Conservation (phyloP, 2,329 filamentous ascomycete species). For the Fusarium poae region DNA sequence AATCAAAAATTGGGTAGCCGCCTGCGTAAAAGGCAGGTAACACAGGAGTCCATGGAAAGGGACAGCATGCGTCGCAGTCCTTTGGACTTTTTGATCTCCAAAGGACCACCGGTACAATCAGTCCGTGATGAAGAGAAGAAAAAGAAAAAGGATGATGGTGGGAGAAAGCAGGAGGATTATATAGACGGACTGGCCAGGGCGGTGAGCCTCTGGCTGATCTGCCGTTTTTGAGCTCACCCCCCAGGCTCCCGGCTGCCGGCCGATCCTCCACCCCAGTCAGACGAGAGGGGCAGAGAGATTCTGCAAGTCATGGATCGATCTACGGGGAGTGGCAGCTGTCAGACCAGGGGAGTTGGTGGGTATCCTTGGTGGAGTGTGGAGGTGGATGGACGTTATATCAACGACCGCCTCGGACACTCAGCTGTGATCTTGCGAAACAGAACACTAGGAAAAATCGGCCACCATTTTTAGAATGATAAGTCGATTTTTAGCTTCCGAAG, state of each 20-base stretch:
- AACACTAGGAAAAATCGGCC: slow-evolving; percentile 3
- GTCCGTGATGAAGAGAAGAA: not conserved
- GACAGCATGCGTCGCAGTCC: slow-evolving; percentile 23
- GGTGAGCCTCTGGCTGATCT: slow-evolving; percentile 34
- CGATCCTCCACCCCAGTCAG: not conserved
- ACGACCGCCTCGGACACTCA: slow-evolving; percentile 17
- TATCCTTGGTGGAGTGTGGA: slow-evolving; percentile 8
- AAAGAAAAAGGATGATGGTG: not conserved
- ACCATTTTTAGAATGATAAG: not conserved
- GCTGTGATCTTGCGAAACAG: slow-evolving; percentile 20
- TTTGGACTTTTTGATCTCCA: slow-evolving; percentile 27
- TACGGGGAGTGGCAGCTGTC: slow-evolving; percentile 3
- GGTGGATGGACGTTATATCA: slow-evolving; percentile 14
- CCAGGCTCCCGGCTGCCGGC: not conserved
- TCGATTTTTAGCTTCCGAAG: slow-evolving; percentile 4
- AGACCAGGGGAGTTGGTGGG: slow-evolving; percentile 9
- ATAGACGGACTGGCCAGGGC: slow-evolving; percentile 11
- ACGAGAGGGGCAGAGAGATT: not conserved
- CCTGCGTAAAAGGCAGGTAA: slow-evolving; percentile 3
- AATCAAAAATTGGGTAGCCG: slow-evolving; percentile 37
- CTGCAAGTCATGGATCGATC: slow-evolving; percentile 5
- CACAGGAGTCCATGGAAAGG: not conserved
- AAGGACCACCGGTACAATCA: slow-evolving; percentile 14
- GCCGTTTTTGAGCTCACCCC: slow-evolving; percentile 1
- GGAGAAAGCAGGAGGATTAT: slow-evolving; percentile 2